Evolutionary conservation across 1,284 basidiomycete species (phyloP).

Genomic region (Papiliotrema terrestris): DNA sequence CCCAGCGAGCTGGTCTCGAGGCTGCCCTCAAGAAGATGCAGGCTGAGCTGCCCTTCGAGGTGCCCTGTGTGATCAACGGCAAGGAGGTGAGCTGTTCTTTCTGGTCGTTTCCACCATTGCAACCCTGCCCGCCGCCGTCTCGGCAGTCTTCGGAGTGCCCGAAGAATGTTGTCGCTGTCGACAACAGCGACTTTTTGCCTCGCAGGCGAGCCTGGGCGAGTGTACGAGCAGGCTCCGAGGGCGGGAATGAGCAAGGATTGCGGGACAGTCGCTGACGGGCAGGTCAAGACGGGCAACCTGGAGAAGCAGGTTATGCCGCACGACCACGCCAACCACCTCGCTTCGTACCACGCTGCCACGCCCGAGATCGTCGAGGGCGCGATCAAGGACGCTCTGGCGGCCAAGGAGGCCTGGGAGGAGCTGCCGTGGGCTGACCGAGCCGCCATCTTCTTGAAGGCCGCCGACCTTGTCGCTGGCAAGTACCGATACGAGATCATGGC

Average conservation of each 20-base stretch:
- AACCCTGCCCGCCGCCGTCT: no score
- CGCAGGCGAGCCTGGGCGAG: no score
- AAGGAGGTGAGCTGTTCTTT: constrained; percentile 60
- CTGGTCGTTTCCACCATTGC: not conserved
- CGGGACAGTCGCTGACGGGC: no score
- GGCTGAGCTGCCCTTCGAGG: constrained; percentile 77
- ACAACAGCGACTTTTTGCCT: not conserved
- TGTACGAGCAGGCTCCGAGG: no score
- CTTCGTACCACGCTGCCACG: constrained; percentile 86
- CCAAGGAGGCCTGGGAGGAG: constrained; percentile 84
- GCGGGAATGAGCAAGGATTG: no score
- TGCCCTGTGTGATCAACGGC: constrained; percentile 90
- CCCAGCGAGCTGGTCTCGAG: constrained; percentile 72
- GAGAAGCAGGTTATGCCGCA: constrained; percentile 78
- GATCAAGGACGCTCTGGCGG: constrained; percentile 82
- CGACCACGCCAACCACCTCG: constrained; percentile 75
- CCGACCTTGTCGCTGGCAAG: constrained; percentile 89
- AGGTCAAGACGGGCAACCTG: constrained; percentile 81
- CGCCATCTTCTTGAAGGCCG: constrained; percentile 95
- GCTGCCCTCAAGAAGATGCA: constrained; percentile 77
- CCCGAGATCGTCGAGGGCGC: constrained; percentile 69
- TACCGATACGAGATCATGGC: constrained; percentile 93
- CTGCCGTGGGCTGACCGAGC: constrained; percentile 96
- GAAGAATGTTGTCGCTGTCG: not conserved
- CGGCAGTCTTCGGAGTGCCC: not conserved